These are phyloP conservation scores for Lactifluus pinguis DNA, from an alignment of 768 basidiomycete genomes.

Conservation along the genomic window DNA sequence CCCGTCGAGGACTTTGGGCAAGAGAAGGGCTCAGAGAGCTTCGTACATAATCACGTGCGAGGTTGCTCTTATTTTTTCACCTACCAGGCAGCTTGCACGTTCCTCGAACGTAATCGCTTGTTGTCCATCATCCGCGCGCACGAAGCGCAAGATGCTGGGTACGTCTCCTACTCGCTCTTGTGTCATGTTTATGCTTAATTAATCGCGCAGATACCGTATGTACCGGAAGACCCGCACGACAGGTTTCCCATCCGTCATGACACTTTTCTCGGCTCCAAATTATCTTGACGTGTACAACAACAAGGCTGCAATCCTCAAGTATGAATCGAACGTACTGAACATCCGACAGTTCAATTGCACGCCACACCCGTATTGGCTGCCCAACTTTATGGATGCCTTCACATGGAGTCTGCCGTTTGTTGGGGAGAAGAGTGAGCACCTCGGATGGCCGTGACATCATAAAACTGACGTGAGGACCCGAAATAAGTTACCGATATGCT, in stretches of 20 bases:
- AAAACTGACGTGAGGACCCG: not conserved
- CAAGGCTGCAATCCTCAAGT: constrained; percentile 97
- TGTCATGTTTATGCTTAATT: not conserved
- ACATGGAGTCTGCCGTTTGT: constrained; percentile 98
- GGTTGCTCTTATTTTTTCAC: constrained; percentile 96
- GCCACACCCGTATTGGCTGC: constrained; percentile 91
- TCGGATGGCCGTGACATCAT: not conserved
- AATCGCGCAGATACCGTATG: constrained; percentile 74
- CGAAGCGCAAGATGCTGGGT: constrained; percentile 99
- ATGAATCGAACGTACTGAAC: constrained; percentile 98
- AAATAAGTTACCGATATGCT: constrained; percentile 93
- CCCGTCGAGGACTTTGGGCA: constrained; percentile 96
- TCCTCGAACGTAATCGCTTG: constrained; percentile 94
- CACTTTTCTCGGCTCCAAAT: constrained; percentile 98
- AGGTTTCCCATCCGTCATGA: constrained; percentile 99
- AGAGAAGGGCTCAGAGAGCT: constrained; percentile 85
- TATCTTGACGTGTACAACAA: constrained; percentile 99
- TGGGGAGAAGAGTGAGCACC: constrained; percentile 80
- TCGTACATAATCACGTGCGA: constrained; percentile 92
- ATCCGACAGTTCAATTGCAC: constrained; percentile 97
- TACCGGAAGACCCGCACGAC: constrained; percentile 98
- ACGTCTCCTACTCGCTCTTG: constrained; percentile 22
- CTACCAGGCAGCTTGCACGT: constrained; percentile 94
- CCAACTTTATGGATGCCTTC: constrained; percentile 97
- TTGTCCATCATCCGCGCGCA: constrained; percentile 96